A percentile compares a stretch with the other conserved stretches of the same genome.
phyloP scores from a whole-genome alignment of 345 rosid genomes.

The Arabidopsis thaliana region DNA sequence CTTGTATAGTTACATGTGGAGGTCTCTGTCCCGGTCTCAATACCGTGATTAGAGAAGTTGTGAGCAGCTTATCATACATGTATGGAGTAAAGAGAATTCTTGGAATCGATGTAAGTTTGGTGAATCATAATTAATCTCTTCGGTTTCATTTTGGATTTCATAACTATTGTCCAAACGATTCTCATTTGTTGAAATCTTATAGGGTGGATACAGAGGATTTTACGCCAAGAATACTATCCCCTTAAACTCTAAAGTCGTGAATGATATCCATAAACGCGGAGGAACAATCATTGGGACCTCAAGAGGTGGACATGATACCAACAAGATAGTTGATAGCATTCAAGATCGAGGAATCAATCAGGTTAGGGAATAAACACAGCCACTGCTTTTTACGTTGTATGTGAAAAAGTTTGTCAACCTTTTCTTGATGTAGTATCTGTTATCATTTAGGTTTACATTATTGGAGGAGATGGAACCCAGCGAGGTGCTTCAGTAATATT shows the following conservation, averaged over 20 bases:
- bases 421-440: slow-evolving; percentile 12
- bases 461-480: slow-evolving; percentile 95
- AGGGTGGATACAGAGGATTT: slow-evolving; percentile 96
- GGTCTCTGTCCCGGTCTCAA: slow-evolving; percentile 96
- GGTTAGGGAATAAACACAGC: slow-evolving; percentile 43
- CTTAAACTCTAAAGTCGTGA: slow-evolving; percentile 71
- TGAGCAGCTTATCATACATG: slow-evolving; percentile 73
- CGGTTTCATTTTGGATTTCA: neutral
- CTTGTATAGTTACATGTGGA: slow-evolving; percentile 93
- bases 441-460: slow-evolving; percentile 68
- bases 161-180: neutral
- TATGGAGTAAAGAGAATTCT: slow-evolving; percentile 80
- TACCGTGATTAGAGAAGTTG: slow-evolving; percentile 88
- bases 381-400: neutral
- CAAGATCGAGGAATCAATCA: slow-evolving; percentile 96
- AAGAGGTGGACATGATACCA: slow-evolving; percentile 84
- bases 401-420: neutral
- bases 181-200: slow-evolving; percentile 29
- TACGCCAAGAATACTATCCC: slow-evolving; percentile 76
- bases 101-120: slow-evolving; percentile 77
- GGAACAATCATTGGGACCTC: slow-evolving; percentile 91
- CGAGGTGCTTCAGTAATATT: slow-evolving; percentile 82
- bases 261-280: slow-evolving; percentile 92
- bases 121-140: slow-evolving; percentile 12
- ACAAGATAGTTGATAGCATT: slow-evolving; percentile 92